Conservation (phyloP, 129 eudicot genomes). For the Flaveria robusta region DNA sequence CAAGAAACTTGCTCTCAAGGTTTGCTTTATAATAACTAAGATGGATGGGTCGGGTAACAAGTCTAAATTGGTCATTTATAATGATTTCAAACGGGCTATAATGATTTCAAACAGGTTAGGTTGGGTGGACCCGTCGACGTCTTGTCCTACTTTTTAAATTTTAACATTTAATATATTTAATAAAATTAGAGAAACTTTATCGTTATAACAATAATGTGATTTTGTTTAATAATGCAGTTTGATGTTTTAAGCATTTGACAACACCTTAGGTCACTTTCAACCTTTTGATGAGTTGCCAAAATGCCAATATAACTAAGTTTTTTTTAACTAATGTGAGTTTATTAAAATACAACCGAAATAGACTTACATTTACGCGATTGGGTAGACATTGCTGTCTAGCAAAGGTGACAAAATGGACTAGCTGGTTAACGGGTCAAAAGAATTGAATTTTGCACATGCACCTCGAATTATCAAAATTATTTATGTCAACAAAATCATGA, state of each 20-base stretch:
- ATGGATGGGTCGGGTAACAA: not conserved
- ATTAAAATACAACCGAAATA: not conserved
- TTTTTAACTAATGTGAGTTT: not conserved
- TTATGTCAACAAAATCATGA: not conserved
- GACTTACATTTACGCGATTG: not conserved
- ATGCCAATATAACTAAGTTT: not conserved
- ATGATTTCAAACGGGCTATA: not conserved
- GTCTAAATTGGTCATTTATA: not conserved
- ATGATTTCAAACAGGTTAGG: not conserved
- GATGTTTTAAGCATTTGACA: not conserved
- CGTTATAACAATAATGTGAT: not conserved
- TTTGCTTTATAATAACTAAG: conserved; percentile 9
- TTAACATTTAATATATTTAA: conserved; percentile 7
- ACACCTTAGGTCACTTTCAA: not conserved
- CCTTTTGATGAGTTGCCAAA: not conserved
- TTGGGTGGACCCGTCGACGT: not conserved
- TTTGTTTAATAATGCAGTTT: not conserved
- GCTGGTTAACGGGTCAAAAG: not conserved
- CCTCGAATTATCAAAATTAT: not conserved
- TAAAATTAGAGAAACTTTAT: not conserved
- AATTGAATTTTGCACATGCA: not conserved
- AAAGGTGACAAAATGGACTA: not conserved
- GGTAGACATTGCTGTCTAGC: not conserved
- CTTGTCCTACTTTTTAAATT: not conserved
- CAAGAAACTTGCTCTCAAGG: conserved; percentile 96